These are phyloP conservation scores for Datura wrightii DNA, from an alignment of 257 asterid species.

Conservation along the genomic window DNA sequence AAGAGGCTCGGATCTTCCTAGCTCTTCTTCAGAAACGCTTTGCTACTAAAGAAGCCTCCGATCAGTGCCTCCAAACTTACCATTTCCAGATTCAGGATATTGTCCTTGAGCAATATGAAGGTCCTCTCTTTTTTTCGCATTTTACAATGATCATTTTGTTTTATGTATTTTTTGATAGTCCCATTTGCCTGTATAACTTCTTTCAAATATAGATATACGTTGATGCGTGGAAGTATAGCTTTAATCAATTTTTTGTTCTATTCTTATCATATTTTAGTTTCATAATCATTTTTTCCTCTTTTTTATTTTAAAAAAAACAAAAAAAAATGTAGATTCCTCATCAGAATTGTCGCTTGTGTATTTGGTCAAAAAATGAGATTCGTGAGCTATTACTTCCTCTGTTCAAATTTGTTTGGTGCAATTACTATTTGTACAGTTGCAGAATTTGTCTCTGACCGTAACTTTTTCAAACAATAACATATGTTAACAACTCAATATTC, in stretches of 20 bases:
- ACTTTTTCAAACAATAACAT: background rate
- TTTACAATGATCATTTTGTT: background rate
- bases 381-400: background rate
- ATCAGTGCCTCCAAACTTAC: conserved; percentile 67
- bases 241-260: background rate
- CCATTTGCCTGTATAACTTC: background rate
- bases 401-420: background rate
- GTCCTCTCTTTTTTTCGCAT: conserved; percentile 43
- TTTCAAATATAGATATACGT: background rate
- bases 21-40: conserved; percentile 78
- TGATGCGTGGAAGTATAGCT: background rate
- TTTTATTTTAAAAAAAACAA: background rate
- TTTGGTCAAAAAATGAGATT: background rate
- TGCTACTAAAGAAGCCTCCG: conserved; percentile 57
- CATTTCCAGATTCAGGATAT: conserved; percentile 88
- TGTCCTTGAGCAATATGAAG: conserved; percentile 79
- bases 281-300: background rate
- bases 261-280: background rate
- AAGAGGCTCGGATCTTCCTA: conserved; percentile 84
- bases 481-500: background rate
- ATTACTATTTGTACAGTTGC: background rate
- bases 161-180: background rate
- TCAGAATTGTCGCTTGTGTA: background rate
- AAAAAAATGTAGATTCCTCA: background rate
- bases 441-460: background rate